Evolutionary conservation across 2,329 filamentous ascomycete genomes (phyloP).

Genomic region (Aphanoascus verrucosus): DNA sequence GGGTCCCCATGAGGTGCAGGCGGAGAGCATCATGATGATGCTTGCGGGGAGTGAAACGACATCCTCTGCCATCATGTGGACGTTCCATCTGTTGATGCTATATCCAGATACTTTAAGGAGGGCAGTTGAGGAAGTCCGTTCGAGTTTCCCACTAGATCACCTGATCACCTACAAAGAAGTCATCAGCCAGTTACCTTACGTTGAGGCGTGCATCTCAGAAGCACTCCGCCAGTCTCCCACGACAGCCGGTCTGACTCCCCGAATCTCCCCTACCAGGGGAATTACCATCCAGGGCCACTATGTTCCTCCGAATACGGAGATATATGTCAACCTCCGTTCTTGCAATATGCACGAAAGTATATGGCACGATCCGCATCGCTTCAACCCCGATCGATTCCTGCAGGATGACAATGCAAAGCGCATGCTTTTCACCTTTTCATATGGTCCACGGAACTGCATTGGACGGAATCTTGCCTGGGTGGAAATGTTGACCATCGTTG

Average conservation of each 20-base stretch:
- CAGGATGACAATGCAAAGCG: conserved; percentile 1
- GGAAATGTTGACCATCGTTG: conserved; percentile 6
- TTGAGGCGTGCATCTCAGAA: conserved; percentile 1
- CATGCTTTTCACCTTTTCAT: conserved; percentile 3
- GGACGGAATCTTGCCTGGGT: conserved; percentile 5
- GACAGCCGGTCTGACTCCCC: conserved; percentile 2
- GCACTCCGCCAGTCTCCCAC: conserved; percentile 2
- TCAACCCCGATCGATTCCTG: conserved; percentile 2
- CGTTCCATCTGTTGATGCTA: conserved; percentile 4
- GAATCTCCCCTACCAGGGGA: background rate
- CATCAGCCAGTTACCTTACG: background rate
- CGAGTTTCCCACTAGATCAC: background rate
- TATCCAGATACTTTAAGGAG: background rate
- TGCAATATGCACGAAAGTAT: conserved; percentile 3
- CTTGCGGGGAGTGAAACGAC: conserved; percentile 4
- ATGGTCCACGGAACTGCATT: conserved; percentile 6
- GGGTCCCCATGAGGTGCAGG: conserved; percentile 1
- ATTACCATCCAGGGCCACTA: conserved; percentile 2
- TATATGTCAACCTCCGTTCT: conserved; percentile 5
- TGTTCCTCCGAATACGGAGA: background rate
- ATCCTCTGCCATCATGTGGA: conserved; percentile 5
- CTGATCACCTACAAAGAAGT: conserved; percentile 1
- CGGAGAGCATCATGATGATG: conserved; percentile 8
- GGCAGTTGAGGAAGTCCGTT: conserved; percentile 4
- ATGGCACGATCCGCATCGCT: conserved; percentile 1